Conservation (phyloP, 805 yeast species). For the Candida ficus region DNA sequence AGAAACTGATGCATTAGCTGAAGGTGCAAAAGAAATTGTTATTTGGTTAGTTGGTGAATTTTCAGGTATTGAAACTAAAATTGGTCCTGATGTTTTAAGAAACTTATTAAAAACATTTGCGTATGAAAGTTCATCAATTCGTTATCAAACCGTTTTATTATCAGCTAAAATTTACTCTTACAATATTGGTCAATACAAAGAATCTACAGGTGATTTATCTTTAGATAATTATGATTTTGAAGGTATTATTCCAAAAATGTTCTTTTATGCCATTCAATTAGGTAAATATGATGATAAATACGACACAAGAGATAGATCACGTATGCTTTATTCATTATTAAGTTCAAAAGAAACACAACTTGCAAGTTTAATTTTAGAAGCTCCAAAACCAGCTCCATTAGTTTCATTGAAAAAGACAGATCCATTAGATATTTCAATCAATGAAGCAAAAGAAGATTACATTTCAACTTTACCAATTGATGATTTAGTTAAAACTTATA, state of each 20-base stretch:
- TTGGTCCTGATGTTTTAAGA: conserved; percentile 77
- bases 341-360: conserved; percentile 48
- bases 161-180: conserved; percentile 68
- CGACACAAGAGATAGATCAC: conserved; percentile 81
- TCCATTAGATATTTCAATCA: conserved; percentile 11
- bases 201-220: conserved; percentile 18
- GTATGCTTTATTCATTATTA: conserved; percentile 63
- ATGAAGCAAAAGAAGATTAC: conserved; percentile 14
- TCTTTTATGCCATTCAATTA: conserved; percentile 54
- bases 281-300: conserved; percentile 68
- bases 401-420: conserved; percentile 21
- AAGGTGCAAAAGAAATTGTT: conserved; percentile 71
- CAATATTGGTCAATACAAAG: conserved; percentile 40
- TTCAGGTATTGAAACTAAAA: conserved; percentile 36
- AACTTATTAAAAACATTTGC: conserved; percentile 48
- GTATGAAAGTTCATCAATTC: conserved; percentile 49
- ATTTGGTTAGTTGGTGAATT: conserved; percentile 92
- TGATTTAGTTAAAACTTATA: conserved; percentile 21
- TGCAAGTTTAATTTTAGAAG: conserved; percentile 67
- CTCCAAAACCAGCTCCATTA: conserved; percentile 64
- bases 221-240: conserved; percentile 29
- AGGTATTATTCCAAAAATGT: conserved; percentile 44
- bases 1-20: conserved; percentile 24
- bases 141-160: conserved; percentile 65
- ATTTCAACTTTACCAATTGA: conserved; percentile 20